Evolutionary conservation across 495 filamentous ascomycete species (phyloP).

Genomic region (Penicillium angulare): DNA sequence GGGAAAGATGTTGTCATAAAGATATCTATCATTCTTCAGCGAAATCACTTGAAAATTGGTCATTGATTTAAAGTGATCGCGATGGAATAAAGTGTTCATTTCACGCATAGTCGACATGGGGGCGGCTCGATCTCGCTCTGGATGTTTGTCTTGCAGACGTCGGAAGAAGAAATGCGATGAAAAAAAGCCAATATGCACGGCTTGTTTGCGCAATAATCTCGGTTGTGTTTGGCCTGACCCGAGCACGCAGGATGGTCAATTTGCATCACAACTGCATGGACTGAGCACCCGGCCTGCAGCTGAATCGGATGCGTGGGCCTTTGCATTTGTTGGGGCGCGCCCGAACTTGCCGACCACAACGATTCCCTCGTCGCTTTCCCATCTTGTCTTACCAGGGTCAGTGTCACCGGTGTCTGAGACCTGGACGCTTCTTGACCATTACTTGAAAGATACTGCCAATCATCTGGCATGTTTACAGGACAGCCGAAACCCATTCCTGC

Average conservation of each 20-base stretch:
- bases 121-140: conserved; percentile 15
- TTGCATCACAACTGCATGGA: conserved; percentile 2
- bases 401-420: conserved; percentile 5
- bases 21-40: too few relatives aligned
- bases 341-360: conserved; percentile 2
- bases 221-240: conserved; percentile 15
- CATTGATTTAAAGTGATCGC: too few relatives aligned
- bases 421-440: conserved; percentile 19
- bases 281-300: not conserved
- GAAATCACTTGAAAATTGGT: too few relatives aligned
- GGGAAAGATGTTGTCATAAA: too few relatives aligned
- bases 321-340: conserved; percentile 2
- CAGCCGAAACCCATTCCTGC: conserved; percentile 16
- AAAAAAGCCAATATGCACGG: conserved; percentile 17
- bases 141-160: conserved; percentile 17
- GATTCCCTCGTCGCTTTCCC: conserved; percentile 8
- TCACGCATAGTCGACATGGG: conserved; percentile 15
- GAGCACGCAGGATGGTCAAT: not conserved
- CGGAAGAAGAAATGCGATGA: conserved; percentile 25
- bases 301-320: conserved; percentile 8
- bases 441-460: conserved; percentile 15
- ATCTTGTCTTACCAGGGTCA: conserved; percentile 11
- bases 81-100: too few relatives aligned
- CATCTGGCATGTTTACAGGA: conserved; percentile 14
- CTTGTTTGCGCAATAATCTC: conserved; percentile 20